Evolutionary conservation across 1,284 basidiomycete species (phyloP).

Genomic region (Rhodotorula sp.): DNA sequence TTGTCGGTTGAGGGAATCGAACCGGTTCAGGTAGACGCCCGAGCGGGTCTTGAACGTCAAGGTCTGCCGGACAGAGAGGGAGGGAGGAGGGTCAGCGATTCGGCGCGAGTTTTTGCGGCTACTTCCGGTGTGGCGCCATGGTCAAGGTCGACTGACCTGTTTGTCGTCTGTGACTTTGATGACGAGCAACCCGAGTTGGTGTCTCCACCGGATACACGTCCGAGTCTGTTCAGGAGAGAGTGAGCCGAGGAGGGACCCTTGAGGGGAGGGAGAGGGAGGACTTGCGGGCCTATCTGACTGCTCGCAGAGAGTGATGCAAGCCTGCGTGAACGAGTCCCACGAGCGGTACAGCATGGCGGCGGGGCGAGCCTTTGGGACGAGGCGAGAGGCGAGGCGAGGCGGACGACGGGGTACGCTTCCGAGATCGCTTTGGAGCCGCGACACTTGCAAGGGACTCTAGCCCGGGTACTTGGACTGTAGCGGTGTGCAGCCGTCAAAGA

Average conservation of each 20-base stretch:
- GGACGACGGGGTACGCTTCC: no score
- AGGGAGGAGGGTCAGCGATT: no score
- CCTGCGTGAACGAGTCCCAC: conserved; percentile 25
- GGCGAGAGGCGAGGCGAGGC: no score
- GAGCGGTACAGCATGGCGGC: conserved; percentile 19
- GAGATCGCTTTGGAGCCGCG: no score
- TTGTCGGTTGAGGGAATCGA: conserved; percentile 81
- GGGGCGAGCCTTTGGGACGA: no score
- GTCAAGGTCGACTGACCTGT: conserved; percentile 60
- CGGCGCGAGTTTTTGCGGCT: no score
- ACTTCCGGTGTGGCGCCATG: no score
- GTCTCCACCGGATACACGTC: conserved; percentile 80
- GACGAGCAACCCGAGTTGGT: conserved; percentile 75
- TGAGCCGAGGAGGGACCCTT: no score
- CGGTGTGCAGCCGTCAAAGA: neutral
- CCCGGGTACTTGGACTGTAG: no score
- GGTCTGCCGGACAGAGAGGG: conserved; percentile 58
- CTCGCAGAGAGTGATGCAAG: conserved; percentile 9
- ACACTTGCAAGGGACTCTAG: no score
- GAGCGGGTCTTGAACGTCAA: conserved; percentile 92
- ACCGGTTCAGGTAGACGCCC: conserved; percentile 88
- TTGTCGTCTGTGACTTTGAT: conserved; percentile 86
- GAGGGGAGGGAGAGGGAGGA: no score
- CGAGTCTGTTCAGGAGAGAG: conserved; percentile 43
- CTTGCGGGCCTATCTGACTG: neutral